These are phyloP conservation scores for Lyophyllum shimeji DNA, from an alignment of 768 basidiomycete genomes.

Conservation along the genomic window DNA sequence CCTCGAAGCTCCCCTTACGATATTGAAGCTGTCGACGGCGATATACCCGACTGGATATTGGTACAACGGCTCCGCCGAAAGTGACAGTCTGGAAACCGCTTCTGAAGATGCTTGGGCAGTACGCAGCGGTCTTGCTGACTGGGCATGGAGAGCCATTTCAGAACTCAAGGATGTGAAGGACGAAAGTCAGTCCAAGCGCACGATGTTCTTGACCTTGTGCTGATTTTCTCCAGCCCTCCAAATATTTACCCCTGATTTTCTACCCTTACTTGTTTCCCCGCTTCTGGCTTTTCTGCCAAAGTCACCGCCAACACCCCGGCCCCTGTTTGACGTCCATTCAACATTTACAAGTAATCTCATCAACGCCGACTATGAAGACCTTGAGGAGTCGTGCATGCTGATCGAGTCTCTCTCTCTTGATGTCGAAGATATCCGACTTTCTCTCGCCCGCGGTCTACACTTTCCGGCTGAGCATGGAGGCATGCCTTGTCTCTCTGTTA, in stretches of 20 bases:
- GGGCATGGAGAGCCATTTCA: slow-evolving; percentile 77
- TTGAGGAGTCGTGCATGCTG: slow-evolving; percentile 74
- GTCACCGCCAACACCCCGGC: slow-evolving; percentile 33
- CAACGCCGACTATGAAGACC: slow-evolving; percentile 65
- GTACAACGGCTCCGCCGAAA: slow-evolving; percentile 31
- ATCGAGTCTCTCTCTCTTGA: slow-evolving; percentile 80
- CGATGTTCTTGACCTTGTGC: background rate
- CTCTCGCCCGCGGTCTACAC: slow-evolving; percentile 64
- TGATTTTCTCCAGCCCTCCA: slow-evolving; percentile 41
- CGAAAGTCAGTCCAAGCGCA: slow-evolving; percentile 47
- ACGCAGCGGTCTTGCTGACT: slow-evolving; percentile 63
- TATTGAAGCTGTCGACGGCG: slow-evolving; percentile 63
- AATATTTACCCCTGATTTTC: slow-evolving; percentile 59
- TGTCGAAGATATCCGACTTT: slow-evolving; percentile 71
- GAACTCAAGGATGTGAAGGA: slow-evolving; percentile 74
- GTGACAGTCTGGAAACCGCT: slow-evolving; percentile 21
- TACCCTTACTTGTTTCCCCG: slow-evolving; percentile 61
- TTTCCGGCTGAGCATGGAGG: slow-evolving; percentile 58
- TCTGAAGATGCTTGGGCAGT: slow-evolving; percentile 61
- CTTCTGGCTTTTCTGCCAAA: slow-evolving; percentile 64
- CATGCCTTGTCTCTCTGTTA: slow-evolving; percentile 56
- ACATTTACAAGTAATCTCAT: slow-evolving; percentile 46
- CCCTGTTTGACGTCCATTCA: slow-evolving; percentile 38
- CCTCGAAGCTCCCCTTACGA: slow-evolving; percentile 64
- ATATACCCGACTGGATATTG: slow-evolving; percentile 78